Base-by-base conservation (phyloP, 2,329 filamentous ascomycete species). In the Lachnellula subtilissima region DNA sequence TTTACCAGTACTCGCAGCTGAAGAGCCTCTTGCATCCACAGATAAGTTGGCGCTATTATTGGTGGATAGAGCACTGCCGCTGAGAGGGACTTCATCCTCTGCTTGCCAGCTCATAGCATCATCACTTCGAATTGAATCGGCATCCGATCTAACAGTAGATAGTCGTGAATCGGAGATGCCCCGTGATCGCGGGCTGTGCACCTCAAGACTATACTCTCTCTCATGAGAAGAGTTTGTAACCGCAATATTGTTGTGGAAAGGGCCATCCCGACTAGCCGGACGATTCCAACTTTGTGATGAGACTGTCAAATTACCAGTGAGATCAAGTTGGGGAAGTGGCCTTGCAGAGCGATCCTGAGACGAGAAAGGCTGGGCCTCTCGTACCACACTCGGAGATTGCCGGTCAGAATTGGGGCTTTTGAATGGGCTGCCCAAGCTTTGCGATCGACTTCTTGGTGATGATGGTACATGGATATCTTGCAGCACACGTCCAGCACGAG, bases 351-450 rank as follows among this genome's bases (percentile, higher is more conserved):
- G 52, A 17, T 64, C 62, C 47, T 64, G 53, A 15, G 53, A 47
- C 45, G 59, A 54, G 17, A 55, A 48, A 40, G 55, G 50, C 25
- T 62, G 54, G 1, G 57, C 52, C 12, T 60, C 64, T 53, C 56
- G 52, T 43, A 50, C 36, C 42, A 60, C 28, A 48, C 59, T 66
- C 17, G 65, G 63, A 23, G 61, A 63, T 50, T 54, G 64, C 52
- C 62, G 58, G 25, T 65, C 65, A 28, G 60, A 53, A 23, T 57
- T 55, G 5, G 69, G 68, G 36, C 69, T 71, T 45, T 68, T 69
- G 52, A 71, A 71, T 4, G 69, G 69, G 28, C 69, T 70, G 17
- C 67, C 65, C 22, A 71, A 54, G 52, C 64, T 69, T 46, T 68
- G 62, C n/a, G 69, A 67, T 47, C 67, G 60, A 25, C 57, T 62